Conservation (phyloP, 108 stramenopile species). For the Bacterosira constricta region DNA sequence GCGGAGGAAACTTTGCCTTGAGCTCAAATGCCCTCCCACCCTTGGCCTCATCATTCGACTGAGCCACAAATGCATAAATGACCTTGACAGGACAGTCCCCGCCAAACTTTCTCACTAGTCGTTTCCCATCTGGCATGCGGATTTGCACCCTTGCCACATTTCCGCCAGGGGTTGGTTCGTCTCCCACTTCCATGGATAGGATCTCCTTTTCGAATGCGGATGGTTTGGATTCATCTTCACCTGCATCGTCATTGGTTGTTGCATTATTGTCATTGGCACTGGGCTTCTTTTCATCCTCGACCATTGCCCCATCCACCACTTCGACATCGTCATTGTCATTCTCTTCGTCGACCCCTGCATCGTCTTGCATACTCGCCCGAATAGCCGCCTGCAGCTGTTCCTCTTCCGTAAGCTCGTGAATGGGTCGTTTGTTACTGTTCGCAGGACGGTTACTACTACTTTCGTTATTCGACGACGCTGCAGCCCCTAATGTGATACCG, state of each 20-base stretch:
- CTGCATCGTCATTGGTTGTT: not conserved
- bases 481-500: not conserved
- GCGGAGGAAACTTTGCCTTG: conserved; percentile 85
- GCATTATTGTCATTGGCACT: not conserved
- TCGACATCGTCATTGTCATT: conserved; percentile 34
- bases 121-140: conserved; percentile 85
- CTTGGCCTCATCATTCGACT: conserved; percentile 61
- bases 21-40: conserved; percentile 70
- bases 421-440: conserved; percentile 34
- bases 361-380: conserved; percentile 73
- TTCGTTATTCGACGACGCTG: not conserved
- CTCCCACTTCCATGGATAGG: conserved; percentile 50
- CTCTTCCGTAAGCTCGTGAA: conserved; percentile 74
- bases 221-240: conserved; percentile 37
- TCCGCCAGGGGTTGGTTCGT: conserved; percentile 58
- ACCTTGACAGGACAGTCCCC: conserved; percentile 53
- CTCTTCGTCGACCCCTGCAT: conserved; percentile 31
- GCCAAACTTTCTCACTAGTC: conserved; percentile 73
- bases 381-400: conserved; percentile 90
- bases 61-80: conserved; percentile 76
- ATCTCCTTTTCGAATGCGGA: conserved; percentile 53
- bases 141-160: conserved; percentile 71
- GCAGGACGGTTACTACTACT: not conserved
- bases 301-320: conserved; percentile 2
- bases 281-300: conserved; percentile 24